phyloP scores from a whole-genome alignment of 768 basidiomycete genomes.

The Trametes cubensis region DNA sequence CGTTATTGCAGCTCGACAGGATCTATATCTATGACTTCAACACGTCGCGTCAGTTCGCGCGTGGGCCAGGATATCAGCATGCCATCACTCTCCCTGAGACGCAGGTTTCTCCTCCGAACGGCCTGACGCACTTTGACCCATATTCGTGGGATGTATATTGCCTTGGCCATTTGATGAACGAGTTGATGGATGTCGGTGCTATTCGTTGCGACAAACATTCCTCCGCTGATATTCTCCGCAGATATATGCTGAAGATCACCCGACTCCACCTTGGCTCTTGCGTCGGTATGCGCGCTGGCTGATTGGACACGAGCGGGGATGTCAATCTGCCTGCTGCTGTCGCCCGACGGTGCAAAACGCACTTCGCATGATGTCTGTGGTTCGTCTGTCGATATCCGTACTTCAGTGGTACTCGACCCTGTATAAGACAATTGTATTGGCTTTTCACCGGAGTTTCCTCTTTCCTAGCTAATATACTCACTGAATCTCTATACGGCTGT shows the following conservation, averaged over 20 bases:
- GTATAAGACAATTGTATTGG: too few relatives aligned
- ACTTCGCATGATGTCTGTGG: background rate
- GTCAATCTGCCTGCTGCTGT: background rate
- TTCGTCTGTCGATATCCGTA: background rate
- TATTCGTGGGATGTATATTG: conserved; percentile 6
- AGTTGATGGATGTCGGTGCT: background rate
- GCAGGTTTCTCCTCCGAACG: background rate
- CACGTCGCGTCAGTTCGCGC: background rate
- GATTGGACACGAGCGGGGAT: background rate
- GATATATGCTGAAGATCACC: too few relatives aligned
- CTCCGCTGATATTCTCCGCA: background rate
- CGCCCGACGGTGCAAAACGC: background rate
- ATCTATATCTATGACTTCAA: conserved; percentile 7
- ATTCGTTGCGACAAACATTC: background rate
- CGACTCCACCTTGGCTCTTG: background rate
- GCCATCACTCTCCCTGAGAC: background rate
- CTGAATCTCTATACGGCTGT: too few relatives aligned
- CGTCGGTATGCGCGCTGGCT: background rate
- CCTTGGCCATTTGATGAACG: background rate
- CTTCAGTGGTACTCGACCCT: too few relatives aligned
- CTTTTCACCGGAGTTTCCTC: too few relatives aligned
- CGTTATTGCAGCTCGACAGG: background rate
- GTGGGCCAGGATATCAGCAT: background rate
- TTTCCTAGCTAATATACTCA: too few relatives aligned
- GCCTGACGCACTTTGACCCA: background rate